Percentiles rank a stretch among this genome's conserved stretches.
phyloP scores from a whole-genome alignment of 2,329 filamentous ascomycete species.

The Diatrype stigma region DNA sequence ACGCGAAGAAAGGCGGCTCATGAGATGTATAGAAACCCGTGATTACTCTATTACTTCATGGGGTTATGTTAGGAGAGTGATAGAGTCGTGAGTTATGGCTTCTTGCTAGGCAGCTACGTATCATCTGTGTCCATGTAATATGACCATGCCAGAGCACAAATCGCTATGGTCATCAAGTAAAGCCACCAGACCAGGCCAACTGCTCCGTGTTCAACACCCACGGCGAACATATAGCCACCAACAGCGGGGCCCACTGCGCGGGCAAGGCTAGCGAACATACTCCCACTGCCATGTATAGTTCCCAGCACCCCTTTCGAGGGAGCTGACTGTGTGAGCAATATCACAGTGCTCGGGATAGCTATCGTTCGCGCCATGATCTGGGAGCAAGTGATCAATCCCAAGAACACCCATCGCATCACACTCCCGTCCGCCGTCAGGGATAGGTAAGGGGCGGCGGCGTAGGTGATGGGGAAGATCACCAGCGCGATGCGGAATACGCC shows the following conservation, averaged over 20 bases:
- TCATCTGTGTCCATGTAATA: conserved; percentile 18
- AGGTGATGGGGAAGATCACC: conserved; percentile 55
- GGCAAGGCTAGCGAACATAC: conserved; percentile 24
- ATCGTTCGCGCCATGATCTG: conserved; percentile 62
- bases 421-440: conserved; percentile 47
- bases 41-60: too few relatives aligned
- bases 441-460: conserved; percentile 56
- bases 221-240: conserved; percentile 25
- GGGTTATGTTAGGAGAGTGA: too few relatives aligned
- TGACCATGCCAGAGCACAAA: conserved; percentile 25
- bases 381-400: conserved; percentile 50
- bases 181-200: conserved; percentile 28
- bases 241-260: conserved; percentile 22
- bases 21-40: too few relatives aligned
- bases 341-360: conserved; percentile 35
- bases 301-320: conserved; percentile 31
- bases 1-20: too few relatives aligned
- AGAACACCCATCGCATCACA: conserved; percentile 47
- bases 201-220: conserved; percentile 21
- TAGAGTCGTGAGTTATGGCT: background rate
- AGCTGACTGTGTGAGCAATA: conserved; percentile 34
- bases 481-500: conserved; percentile 53
- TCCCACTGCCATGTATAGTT: conserved; percentile 33
- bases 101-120: background rate
- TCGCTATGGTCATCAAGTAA: conserved; percentile 21